A percentile compares a stretch with the other conserved stretches of the same genome.
These are phyloP conservation scores for Hypoxylon sp. DNA, from an alignment of 2,329 filamentous ascomycete species.

Conservation along the genomic window DNA sequence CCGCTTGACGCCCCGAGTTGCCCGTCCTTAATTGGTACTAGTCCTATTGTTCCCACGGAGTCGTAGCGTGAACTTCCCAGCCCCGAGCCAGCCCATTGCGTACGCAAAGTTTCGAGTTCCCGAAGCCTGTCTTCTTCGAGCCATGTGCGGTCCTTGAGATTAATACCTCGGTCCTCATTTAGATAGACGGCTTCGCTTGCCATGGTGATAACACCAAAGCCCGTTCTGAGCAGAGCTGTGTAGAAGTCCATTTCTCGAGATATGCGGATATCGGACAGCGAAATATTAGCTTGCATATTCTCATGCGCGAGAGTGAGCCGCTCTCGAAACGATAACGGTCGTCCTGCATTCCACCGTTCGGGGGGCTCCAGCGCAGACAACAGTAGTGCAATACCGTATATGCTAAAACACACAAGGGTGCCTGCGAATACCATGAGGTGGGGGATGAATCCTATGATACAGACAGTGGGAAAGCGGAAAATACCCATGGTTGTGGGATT, in stretches of 20 bases:
- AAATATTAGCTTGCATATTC: slow-evolving; percentile 93
- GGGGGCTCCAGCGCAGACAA: slow-evolving; percentile 79
- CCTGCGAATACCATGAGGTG: slow-evolving; percentile 88
- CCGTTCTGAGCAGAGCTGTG: slow-evolving; percentile 85
- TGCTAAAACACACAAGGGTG: slow-evolving; percentile 78
- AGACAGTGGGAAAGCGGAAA: slow-evolving; percentile 91
- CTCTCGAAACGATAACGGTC: slow-evolving; percentile 62
- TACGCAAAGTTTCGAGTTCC: slow-evolving; percentile 74
- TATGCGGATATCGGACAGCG: slow-evolving; percentile 82
- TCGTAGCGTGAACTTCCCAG: slow-evolving; percentile 63
- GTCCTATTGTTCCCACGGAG: slow-evolving; percentile 64
- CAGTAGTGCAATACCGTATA: slow-evolving; percentile 81
- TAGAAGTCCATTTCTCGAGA: slow-evolving; percentile 96
- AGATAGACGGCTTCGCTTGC: slow-evolving; percentile 96
- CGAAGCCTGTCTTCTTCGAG: slow-evolving; percentile 86
- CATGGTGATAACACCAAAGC: slow-evolving; percentile 89
- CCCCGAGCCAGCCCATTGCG: slow-evolving; percentile 62
- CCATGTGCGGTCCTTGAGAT: slow-evolving; percentile 84
- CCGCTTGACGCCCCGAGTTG: slow-evolving; percentile 63
- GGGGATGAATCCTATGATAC: slow-evolving; percentile 93
- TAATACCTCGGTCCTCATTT: slow-evolving; percentile 85
- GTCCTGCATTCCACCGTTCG: slow-evolving; percentile 54
- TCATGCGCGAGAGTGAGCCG: slow-evolving; percentile 78
- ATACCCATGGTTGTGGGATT: slow-evolving; percentile 73
- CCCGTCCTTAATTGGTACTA: slow-evolving; percentile 65